Conservation (phyloP, 345 rosid species). For the Erodium maritimum region DNA sequence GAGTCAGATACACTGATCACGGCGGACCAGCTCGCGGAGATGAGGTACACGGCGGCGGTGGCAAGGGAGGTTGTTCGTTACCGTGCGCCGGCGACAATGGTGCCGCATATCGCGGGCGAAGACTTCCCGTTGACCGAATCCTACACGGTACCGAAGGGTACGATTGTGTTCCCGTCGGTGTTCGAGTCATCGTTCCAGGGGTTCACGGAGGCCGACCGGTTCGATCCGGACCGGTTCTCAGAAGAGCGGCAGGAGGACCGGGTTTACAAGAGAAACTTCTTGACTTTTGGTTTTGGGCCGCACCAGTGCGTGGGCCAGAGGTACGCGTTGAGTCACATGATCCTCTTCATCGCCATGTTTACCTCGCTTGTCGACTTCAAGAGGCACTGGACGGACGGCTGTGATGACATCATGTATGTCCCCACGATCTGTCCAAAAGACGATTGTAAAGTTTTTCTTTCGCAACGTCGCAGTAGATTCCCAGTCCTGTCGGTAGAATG, state of each 20-base stretch:
- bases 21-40: conserved; percentile 45
- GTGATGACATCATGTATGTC: conserved; percentile 56
- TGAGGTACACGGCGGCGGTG: conserved; percentile 76
- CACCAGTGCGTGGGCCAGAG: conserved; percentile 94
- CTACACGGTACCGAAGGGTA: conserved; percentile 67
- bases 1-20: conserved; percentile 46
- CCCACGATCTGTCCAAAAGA: conserved; percentile 84
- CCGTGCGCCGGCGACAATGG: conserved; percentile 71
- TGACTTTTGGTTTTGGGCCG: conserved; percentile 74
- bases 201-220: conserved; percentile 48
- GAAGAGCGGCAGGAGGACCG: conserved; percentile 49
- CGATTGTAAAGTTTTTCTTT: conserved; percentile 50
- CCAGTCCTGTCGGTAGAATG: neutral
- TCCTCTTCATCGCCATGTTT: conserved; percentile 66
- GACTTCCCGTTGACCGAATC: conserved; percentile 61
- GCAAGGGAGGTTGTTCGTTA: conserved; percentile 78
- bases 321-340: conserved; percentile 66
- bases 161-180: conserved; percentile 71
- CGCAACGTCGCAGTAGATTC: conserved; percentile 26
- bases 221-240: conserved; percentile 68
- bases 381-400: conserved; percentile 40
- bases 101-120: conserved; percentile 62
- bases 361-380: conserved; percentile 38
- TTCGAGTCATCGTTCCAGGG: conserved; percentile 81
- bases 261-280: conserved; percentile 37